phyloP scores from a whole-genome alignment of 2,329 filamentous ascomycete species.

The Aspergillus texensis region DNA sequence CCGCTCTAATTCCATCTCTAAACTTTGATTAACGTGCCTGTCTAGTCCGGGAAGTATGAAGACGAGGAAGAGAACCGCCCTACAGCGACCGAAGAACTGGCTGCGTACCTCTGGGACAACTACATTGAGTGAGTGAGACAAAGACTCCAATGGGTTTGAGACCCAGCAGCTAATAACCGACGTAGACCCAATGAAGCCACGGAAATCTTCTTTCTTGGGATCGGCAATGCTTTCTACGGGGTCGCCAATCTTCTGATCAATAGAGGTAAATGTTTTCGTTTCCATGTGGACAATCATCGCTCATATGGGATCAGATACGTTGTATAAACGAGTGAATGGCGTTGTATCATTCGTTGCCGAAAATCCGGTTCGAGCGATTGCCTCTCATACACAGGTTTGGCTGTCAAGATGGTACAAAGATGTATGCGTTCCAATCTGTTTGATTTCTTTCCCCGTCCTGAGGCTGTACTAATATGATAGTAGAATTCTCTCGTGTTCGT shows the following conservation, averaged over 20 bases:
- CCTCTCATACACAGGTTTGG: constrained; percentile 70
- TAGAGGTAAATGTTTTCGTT: constrained; percentile 57
- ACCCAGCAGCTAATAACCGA: constrained; percentile 6
- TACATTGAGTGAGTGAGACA: constrained; percentile 71
- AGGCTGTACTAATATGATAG: constrained; percentile 6
- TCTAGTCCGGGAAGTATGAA: constrained; percentile 44
- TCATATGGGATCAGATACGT: constrained; percentile 47
- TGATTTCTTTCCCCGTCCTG: background rate
- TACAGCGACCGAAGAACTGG: constrained; percentile 66
- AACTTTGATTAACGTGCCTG: constrained; percentile 17
- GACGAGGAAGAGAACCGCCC: constrained; percentile 55
- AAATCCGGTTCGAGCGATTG: constrained; percentile 73
- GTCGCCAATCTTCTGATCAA: constrained; percentile 79
- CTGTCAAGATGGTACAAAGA: constrained; percentile 81
- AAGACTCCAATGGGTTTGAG: background rate
- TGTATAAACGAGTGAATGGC: constrained; percentile 68
- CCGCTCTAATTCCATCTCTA: background rate
- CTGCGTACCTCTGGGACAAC: constrained; percentile 94
- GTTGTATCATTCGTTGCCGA: constrained; percentile 81
- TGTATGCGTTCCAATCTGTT: constrained; percentile 36
- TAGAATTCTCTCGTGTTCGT: constrained; percentile 78
- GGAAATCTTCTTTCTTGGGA: constrained; percentile 81
- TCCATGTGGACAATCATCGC: background rate
- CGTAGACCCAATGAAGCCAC: constrained; percentile 64
- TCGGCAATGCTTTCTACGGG: constrained; percentile 85